Conservation (phyloP, 2,329 filamentous ascomycete species). For the Trichocomaceae sp. region DNA sequence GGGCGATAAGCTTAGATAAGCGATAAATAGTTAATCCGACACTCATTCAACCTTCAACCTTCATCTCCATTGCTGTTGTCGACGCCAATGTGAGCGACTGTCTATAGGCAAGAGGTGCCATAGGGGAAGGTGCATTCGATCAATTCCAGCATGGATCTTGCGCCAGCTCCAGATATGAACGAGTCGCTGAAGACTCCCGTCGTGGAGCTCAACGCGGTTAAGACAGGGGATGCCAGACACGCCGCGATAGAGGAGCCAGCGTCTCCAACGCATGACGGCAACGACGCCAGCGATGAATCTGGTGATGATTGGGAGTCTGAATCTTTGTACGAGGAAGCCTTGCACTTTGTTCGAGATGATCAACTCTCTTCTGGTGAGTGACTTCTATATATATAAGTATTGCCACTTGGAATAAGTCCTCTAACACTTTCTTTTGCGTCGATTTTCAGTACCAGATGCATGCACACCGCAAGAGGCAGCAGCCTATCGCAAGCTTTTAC, state of each 20-base stretch:
- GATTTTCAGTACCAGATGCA: slow-evolving; percentile 40
- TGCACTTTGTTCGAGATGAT: slow-evolving; percentile 53
- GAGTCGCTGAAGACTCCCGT: slow-evolving; percentile 30
- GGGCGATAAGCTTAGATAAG: slow-evolving; percentile 12
- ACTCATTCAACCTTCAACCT: slow-evolving; percentile 13
- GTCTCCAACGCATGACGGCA: slow-evolving; percentile 29
- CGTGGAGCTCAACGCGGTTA: slow-evolving; percentile 31
- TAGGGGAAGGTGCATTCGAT: slow-evolving; percentile 24
- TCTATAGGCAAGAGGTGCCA: slow-evolving; percentile 25
- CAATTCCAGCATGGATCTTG: slow-evolving; percentile 32
- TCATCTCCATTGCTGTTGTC: slow-evolving; percentile 18
- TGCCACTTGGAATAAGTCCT: neutral
- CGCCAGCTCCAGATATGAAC: slow-evolving; percentile 30
- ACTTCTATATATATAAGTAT: slow-evolving; percentile 5
- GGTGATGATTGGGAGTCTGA: slow-evolving; percentile 54
- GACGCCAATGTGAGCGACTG: slow-evolving; percentile 28
- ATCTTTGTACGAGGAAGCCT: slow-evolving; percentile 57
- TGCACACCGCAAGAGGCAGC: slow-evolving; percentile 65
- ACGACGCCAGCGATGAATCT: slow-evolving; percentile 31
- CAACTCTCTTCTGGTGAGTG: slow-evolving; percentile 43
- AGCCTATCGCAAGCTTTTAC: slow-evolving; percentile 63
- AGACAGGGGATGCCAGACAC: slow-evolving; percentile 17
- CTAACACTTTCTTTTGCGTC: slow-evolving; percentile 11
- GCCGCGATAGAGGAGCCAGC: slow-evolving; percentile 22
- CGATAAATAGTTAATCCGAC: neutral